Evolutionary conservation across 2,329 filamentous ascomycete species (phyloP), one percentile per base, ranked within the genome.

Genomic region (Sclerotinia spermophila): DNA sequence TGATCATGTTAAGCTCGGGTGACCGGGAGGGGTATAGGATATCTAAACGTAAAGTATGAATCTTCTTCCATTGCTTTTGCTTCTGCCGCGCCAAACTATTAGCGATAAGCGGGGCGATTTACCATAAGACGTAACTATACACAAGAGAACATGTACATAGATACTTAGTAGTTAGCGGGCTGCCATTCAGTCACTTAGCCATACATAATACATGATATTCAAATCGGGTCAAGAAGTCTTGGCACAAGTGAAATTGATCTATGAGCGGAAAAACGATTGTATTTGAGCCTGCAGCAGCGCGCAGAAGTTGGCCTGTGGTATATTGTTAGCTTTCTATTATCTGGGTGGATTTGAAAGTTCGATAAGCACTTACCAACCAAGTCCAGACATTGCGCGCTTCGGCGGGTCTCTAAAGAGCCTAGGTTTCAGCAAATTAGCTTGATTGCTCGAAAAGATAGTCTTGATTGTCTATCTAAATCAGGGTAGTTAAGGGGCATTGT

Each of bases 1-100:
- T 65, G 33, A 65, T 40, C 33, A 15, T 51, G 33, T 5, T n/a
- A 53, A 38, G 33, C 21, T 40, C 8, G 24, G 21, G 10, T 44
- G 27, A 65, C 8, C 30, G 24, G 33, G 21, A 48, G 40, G 30
- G 33, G 30, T 44, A 13, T 67, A 58, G 64, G 64, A 67, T 67
- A 58, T 30, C 10, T 21, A 58, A 60, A 67, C 33, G 51, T 59
- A 42, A 42, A 67, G 64, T 58, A 59, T 67, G 59, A 33, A 67
- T 59, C 38, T 67, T 67, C 38, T 55, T 66, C 45, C 11, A 67
- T 53, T 79, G 45, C 62, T 40, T 40, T 65, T 65, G 35, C 13
- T 65, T 40, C 7, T 51, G 38, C 58, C 24, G 7, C 38, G 24
- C 15, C n/a, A 42, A 60, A 42, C 15, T 42, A 21, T 60, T 42